A percentile compares a stretch with the other conserved stretches of the same genome.
Evolutionary conservation across 371 early-diverging fungal species (phyloP).

Genomic region (Mortierella sp.): DNA sequence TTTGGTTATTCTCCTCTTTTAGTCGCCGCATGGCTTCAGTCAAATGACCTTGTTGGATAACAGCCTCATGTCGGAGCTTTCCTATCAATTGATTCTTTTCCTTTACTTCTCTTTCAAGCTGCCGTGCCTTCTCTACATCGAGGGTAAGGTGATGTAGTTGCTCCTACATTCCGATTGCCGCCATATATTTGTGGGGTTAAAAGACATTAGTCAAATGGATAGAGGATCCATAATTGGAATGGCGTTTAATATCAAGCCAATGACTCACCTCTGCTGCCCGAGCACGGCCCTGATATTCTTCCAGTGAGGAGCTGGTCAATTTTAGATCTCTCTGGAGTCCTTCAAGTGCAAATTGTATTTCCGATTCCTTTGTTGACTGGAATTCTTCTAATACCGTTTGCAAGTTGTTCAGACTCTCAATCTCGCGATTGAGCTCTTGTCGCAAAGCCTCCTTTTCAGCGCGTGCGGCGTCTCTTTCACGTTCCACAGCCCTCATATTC

Average conservation of each 20-base stretch:
- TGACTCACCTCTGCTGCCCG: slow-evolving; percentile 68
- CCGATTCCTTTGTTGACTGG: slow-evolving; percentile 84
- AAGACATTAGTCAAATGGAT: background rate
- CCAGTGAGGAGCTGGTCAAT: slow-evolving; percentile 62
- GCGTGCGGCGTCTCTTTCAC: slow-evolving; percentile 68
- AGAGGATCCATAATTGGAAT: background rate
- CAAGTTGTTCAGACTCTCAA: slow-evolving; percentile 80
- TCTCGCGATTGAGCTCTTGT: slow-evolving; percentile 71
- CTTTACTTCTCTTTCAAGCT: slow-evolving; percentile 78
- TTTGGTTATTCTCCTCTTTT: slow-evolving; percentile 81
- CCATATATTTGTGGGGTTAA: background rate
- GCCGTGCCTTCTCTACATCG: slow-evolving; percentile 70
- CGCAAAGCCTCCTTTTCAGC: slow-evolving; percentile 65
- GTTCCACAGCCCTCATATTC: slow-evolving; percentile 71
- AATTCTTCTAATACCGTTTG: slow-evolving; percentile 90
- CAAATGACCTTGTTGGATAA: slow-evolving; percentile 86
- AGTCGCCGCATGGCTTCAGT: slow-evolving; percentile 88
- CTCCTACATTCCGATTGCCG: slow-evolving; percentile 44
- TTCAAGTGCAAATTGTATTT: slow-evolving; percentile 84
- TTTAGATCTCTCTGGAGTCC: slow-evolving; percentile 72
- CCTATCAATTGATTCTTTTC: slow-evolving; percentile 83
- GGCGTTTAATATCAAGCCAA: too few species aligned
- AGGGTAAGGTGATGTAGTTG: slow-evolving; percentile 67
- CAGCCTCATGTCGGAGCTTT: slow-evolving; percentile 85
- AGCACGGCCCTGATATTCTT: slow-evolving; percentile 73